Conservation (phyloP, 208 protist species). For the Acanthamoeba rhysodes region DNA sequence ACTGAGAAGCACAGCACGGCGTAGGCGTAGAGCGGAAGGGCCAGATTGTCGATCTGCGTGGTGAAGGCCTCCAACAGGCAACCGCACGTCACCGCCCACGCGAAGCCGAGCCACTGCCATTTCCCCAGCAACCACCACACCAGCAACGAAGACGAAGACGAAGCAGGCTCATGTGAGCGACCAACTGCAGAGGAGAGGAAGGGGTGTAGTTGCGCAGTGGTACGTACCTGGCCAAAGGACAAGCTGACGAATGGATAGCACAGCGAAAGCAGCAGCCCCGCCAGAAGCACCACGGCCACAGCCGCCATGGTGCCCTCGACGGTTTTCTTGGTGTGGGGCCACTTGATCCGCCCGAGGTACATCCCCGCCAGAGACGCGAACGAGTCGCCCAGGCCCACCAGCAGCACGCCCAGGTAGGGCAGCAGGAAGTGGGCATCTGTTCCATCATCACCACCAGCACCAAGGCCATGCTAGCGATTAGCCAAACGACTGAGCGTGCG, state of each 20-base stretch:
- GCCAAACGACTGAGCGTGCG: background rate
- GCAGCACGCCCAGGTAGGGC: conserved; percentile 30
- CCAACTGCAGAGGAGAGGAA: background rate
- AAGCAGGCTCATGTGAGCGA: background rate
- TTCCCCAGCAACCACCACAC: too few relatives aligned
- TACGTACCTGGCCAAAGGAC: background rate
- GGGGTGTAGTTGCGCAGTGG: too few relatives aligned
- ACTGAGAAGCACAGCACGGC: conserved; percentile 27
- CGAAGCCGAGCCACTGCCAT: background rate
- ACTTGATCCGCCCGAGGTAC: background rate
- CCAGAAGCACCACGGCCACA: conserved; percentile 2
- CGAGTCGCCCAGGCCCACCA: conserved; percentile 29
- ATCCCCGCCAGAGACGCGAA: conserved; percentile 5
- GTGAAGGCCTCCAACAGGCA: conserved; percentile 59
- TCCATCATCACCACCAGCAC: background rate
- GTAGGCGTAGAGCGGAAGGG: conserved; percentile 34
- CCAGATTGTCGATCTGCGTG: conserved; percentile 70
- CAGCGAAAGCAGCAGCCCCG: background rate
- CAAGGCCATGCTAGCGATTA: background rate
- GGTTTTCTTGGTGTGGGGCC: conserved; percentile 62
- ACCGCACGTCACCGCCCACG: background rate
- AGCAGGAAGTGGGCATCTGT: conserved; percentile 21
- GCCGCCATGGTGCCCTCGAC: conserved; percentile 9
- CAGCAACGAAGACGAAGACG: background rate
- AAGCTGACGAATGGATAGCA: background rate